These are phyloP conservation scores for Bolboschoenus planiculmis DNA, from an alignment of 176 grass and related monocot species.

Conservation along the genomic window DNA sequence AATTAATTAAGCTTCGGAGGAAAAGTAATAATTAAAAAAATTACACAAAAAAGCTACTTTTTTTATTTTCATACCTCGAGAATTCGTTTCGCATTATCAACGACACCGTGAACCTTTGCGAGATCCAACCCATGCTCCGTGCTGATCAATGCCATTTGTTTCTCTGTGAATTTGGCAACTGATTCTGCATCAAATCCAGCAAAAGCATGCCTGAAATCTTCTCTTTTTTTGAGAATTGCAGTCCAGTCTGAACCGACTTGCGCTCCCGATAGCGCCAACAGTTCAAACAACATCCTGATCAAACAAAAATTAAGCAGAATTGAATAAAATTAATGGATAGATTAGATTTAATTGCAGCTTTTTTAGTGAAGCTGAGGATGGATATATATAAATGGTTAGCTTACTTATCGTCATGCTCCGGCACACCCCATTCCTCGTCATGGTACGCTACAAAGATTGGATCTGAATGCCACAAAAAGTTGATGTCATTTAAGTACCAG, in stretches of 20 bases:
- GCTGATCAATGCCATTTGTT: conserved; percentile 71
- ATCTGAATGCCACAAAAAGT: conserved; percentile 26
- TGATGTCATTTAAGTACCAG: background rate
- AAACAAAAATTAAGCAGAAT: background rate
- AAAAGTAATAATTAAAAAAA: background rate
- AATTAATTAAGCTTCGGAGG: background rate
- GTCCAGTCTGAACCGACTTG: conserved; percentile 95
- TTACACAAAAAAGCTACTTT: background rate
- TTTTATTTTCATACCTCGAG: conserved; percentile 46
- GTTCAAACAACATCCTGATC: conserved; percentile 88
- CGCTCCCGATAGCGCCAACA: conserved; percentile 67
- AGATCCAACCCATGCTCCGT: conserved; percentile 49
- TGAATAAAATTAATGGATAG: background rate
- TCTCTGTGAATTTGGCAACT: conserved; percentile 75
- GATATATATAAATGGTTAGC: conserved; percentile 7
- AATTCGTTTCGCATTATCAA: conserved; percentile 77
- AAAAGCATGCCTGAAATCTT: conserved; percentile 72
- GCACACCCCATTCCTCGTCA: conserved; percentile 91
- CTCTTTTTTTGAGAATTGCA: conserved; percentile 71
- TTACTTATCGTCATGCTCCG: conserved; percentile 77
- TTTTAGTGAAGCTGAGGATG: background rate
- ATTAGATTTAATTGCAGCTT: background rate
- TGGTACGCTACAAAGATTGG: conserved; percentile 79
- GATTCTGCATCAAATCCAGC: conserved; percentile 64
- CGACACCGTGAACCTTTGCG: conserved; percentile 56